Conservation (phyloP, 148 eudicot species). For the Nyssa sinensis region DNA sequence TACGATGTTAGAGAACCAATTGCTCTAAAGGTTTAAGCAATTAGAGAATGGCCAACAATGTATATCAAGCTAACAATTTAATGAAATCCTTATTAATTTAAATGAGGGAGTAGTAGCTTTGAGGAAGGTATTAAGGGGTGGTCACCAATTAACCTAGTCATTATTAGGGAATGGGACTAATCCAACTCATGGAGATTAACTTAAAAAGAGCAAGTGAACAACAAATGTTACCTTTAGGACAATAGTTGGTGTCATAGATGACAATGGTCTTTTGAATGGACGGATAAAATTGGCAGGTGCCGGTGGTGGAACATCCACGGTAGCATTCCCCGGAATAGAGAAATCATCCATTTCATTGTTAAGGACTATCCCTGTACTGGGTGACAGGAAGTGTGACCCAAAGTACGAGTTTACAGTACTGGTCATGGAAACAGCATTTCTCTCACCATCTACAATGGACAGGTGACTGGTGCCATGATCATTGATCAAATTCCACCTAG, state of each 20-base stretch:
- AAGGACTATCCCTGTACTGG: slow-evolving; percentile 41
- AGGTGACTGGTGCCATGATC: slow-evolving; percentile 59
- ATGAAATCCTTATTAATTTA: too few relatives aligned
- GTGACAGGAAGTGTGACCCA: slow-evolving; percentile 36
- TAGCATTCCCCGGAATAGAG: slow-evolving; percentile 32
- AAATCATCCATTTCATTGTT: slow-evolving; percentile 61
- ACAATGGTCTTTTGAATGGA: slow-evolving; percentile 46
- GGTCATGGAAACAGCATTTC: slow-evolving; percentile 57
- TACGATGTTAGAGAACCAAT: too few relatives aligned
- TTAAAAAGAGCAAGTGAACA: too few relatives aligned
- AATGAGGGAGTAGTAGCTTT: not conserved
- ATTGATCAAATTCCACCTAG: slow-evolving; percentile 40
- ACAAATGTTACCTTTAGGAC: slow-evolving; percentile 26
- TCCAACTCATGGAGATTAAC: not conserved
- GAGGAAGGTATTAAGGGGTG: not conserved
- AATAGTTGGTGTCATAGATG: slow-evolving; percentile 47
- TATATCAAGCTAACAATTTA: too few relatives aligned
- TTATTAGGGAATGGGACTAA: not conserved
- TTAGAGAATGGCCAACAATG: too few relatives aligned
- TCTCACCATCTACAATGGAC: slow-evolving; percentile 36
- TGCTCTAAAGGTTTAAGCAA: too few relatives aligned
- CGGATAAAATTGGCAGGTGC: slow-evolving; percentile 40
- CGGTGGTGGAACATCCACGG: slow-evolving; percentile 32
- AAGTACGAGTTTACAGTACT: slow-evolving; percentile 36
- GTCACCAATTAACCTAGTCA: not conserved